Evolutionary conservation across 257 asterid genomes (phyloP), one percentile per base, ranked within the genome.

Genomic region (Thymus mandschuricus): DNA sequence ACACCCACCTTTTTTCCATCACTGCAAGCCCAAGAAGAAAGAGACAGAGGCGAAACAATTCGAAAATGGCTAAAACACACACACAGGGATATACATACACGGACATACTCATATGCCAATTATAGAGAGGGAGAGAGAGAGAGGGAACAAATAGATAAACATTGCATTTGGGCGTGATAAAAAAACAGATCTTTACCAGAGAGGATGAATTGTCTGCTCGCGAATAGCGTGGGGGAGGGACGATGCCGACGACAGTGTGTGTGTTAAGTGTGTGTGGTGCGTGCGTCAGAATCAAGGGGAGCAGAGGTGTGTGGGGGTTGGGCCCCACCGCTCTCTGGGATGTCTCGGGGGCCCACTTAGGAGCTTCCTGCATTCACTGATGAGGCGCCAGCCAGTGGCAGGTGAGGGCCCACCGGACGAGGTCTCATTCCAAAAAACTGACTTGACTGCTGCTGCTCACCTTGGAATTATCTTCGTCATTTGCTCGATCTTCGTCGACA

Each of bases 241-340:
- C 69, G 79, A 76, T 69, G 78, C 59, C 77, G 81, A 76, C 76
- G 78, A 54, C 50, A 33, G 65, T 75, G 75, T 67, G 84, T 21
- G 21, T 21, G 21, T 21, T 21, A 21, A 21, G 21, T 21, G 21
- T 21, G 21, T 75, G 74, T 64, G 50, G 70, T 63, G 78, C 43
- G 80, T 43, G 84, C 84, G 84, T 81, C 88, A 81, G 84, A 79
- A 69, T 80, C 82, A 71, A 76, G 62, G 54, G 40, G 49, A 21
- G 11, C 58, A 52, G 57, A n/a, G 58, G 11, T 52, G 58, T 52
- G 41, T 21, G 75, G 38, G 68, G 74, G 38, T 46, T 4, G 75
- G 86, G 86, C 0, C 80, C 83, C 79, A 63, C 43, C 43, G 38
- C 49, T 7, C 41, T 38, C 48, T 62, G 21, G 21, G 21, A 0